Evolutionary conservation across 179 eudicot species (phyloP).

Genomic region (Corrigiola litoralis): DNA sequence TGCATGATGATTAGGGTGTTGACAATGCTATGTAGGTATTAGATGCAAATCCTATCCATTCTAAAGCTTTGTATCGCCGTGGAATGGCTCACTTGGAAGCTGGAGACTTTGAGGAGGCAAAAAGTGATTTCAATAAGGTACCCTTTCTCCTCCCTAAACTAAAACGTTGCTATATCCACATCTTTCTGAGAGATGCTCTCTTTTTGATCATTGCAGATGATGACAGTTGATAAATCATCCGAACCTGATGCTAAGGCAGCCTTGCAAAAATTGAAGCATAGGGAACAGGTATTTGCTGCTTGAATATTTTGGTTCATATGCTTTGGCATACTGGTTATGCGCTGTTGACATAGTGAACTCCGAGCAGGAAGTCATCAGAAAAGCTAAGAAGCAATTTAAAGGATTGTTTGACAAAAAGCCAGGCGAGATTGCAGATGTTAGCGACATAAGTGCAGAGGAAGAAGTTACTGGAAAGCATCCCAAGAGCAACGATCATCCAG

Average conservation of each 20-base stretch:
- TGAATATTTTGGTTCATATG: background rate
- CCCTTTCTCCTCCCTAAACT: background rate
- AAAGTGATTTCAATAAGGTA: conserved; percentile 82
- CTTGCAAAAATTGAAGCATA: conserved; percentile 72
- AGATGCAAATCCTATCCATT: conserved; percentile 84
- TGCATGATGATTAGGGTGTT: conserved; percentile 1
- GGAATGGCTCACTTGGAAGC: conserved; percentile 92
- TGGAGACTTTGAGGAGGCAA: conserved; percentile 94
- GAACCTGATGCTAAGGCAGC: conserved; percentile 90
- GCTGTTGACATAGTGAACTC: background rate
- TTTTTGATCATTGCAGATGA: conserved; percentile 55
- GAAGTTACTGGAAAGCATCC: conserved; percentile 18
- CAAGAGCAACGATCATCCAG: conserved; percentile 24
- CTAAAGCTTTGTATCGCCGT: conserved; percentile 91
- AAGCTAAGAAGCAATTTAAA: conserved; percentile 83
- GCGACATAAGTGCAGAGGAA: conserved; percentile 24
- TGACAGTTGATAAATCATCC: conserved; percentile 77
- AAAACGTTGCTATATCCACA: background rate
- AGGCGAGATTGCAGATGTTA: conserved; percentile 77
- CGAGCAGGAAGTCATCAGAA: conserved; percentile 57
- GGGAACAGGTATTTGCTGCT: conserved; percentile 60
- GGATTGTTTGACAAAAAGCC: conserved; percentile 91
- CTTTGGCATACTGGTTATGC: background rate
- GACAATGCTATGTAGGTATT: conserved; percentile 52
- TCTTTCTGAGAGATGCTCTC: conserved; percentile 12